Evolutionary conservation across 2,329 filamentous ascomycete genomes (phyloP).

Genomic region (Microascus cirrosus): DNA sequence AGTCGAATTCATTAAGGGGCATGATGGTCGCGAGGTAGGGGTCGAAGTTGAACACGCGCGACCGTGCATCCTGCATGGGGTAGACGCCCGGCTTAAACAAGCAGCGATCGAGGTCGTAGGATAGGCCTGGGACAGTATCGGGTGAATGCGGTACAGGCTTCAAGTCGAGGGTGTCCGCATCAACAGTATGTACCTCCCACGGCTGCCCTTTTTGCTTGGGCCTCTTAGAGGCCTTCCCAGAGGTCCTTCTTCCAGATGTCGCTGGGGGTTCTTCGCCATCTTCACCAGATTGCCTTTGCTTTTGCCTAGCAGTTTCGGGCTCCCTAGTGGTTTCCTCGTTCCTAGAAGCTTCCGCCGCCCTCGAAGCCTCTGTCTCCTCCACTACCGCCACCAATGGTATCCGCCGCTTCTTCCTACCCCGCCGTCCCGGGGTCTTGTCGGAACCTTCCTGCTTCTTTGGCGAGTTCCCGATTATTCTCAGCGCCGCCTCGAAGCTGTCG

Average conservation of each 20-base stretch:
- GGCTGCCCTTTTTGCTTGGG: background rate
- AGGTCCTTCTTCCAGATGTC: background rate
- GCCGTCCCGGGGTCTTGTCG: background rate
- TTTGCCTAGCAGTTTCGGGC: too few relatives aligned
- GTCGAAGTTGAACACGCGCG: conserved; percentile 91
- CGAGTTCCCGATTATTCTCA: conserved; percentile 6
- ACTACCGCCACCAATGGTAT: too few relatives aligned
- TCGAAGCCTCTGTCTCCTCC: background rate
- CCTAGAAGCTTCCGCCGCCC: background rate
- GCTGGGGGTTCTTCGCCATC: too few relatives aligned
- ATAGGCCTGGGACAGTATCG: conserved; percentile 44
- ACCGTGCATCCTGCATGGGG: conserved; percentile 76
- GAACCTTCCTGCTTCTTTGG: background rate
- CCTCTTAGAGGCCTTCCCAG: background rate
- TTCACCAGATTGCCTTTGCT: background rate
- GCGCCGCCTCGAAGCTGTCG: conserved; percentile 6
- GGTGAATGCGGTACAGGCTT: conserved; percentile 20
- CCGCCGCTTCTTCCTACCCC: background rate
- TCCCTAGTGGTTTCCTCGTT: too few relatives aligned
- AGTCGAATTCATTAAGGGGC: conserved; percentile 88
- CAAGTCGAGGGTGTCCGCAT: conserved; percentile 14
- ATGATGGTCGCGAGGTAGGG: conserved; percentile 89
- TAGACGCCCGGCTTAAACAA: conserved; percentile 94
- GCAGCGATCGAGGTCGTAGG: conserved; percentile 75
- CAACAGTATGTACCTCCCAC: conserved; percentile 17